Conservation (phyloP, 1,284 basidiomycete species). For the Cryptococcus deneoformans region DNA sequence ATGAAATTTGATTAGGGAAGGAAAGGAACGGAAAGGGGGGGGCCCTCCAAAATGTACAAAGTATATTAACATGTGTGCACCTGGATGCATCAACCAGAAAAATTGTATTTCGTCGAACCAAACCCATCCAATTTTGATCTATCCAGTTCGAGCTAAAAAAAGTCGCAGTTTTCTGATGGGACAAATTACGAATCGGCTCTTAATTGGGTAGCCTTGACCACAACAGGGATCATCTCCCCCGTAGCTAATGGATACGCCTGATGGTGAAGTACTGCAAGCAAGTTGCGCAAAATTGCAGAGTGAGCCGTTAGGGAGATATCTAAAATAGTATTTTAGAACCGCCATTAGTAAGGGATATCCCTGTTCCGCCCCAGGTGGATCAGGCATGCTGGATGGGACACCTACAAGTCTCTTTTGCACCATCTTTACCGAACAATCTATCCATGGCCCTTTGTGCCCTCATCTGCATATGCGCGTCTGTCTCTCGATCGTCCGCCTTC, state of each 20-base stretch:
- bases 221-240: constrained; percentile 48
- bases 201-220: constrained; percentile 39
- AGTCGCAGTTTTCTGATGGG: no score
- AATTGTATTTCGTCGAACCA: no score
- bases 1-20: no score
- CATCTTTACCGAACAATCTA: constrained; percentile 57
- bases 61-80: no score
- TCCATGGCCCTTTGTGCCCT: constrained; percentile 63
- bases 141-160: no score
- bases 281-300: constrained; percentile 48
- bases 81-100: no score
- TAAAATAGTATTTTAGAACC: constrained; percentile 10
- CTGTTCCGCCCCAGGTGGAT: not conserved
- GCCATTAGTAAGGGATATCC: not conserved
- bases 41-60: no score
- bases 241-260: constrained; percentile 44
- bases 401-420: constrained; percentile 55
- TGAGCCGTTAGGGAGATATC: constrained; percentile 53
- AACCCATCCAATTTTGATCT: no score
- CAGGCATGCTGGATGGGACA: constrained; percentile 4
- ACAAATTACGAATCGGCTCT: no score
- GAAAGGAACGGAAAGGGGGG: no score
- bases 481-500: constrained; percentile 64
- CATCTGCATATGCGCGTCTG: constrained; percentile 55
- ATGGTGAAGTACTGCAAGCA: constrained; percentile 45